These are phyloP conservation scores for Setaria viridis DNA, from an alignment of 202 grass and related monocot genomes.

Conservation along the genomic window DNA sequence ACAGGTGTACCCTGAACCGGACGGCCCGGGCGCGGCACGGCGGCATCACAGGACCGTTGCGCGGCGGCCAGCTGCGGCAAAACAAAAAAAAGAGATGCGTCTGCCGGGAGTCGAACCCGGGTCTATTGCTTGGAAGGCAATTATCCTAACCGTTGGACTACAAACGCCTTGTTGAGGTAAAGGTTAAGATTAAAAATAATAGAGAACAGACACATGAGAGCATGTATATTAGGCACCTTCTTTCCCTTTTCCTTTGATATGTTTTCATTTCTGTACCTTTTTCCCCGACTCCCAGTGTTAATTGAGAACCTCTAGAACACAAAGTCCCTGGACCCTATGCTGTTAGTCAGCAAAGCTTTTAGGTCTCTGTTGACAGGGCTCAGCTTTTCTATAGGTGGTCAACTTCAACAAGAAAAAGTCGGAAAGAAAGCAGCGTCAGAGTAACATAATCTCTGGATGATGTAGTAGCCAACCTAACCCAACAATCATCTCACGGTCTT, in stretches of 20 bases:
- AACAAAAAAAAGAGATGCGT: neutral
- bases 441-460: neutral
- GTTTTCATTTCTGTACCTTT: neutral
- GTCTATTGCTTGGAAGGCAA: conserved; percentile 99
- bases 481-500: conserved; percentile 42
- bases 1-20: no score
- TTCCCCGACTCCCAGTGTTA: neutral
- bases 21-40: no score
- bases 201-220: no score
- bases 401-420: neutral
- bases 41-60: no score
- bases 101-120: conserved; percentile 97
- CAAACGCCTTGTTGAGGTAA: conserved; percentile 53
- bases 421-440: neutral
- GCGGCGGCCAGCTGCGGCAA: no score
- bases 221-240: no score
- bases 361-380: neutral
- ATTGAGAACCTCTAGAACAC: neutral
- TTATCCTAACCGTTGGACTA: conserved; percentile 99
- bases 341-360: neutral
- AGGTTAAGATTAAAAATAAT: no score
- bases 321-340: neutral
- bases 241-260: no score
- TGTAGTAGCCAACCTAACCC: conserved; percentile 46
- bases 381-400: neutral